Evolutionary conservation across 1,284 basidiomycete species (phyloP).

Genomic region (Peniophora sp.): DNA sequence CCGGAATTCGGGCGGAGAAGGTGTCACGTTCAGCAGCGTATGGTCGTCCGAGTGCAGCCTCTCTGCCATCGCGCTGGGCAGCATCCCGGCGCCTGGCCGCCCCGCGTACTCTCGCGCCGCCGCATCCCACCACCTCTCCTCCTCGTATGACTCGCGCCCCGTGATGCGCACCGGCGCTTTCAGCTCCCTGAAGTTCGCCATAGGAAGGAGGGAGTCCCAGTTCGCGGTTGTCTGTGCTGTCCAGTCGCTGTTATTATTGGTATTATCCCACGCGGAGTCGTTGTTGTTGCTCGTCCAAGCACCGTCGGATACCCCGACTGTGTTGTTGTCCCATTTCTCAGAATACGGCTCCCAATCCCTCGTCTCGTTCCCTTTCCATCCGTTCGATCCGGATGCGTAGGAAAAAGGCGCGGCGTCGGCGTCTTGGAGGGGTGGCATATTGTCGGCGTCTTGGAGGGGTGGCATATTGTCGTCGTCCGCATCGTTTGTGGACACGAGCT

Average conservation of each 20-base stretch:
- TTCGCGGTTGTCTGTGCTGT: no score
- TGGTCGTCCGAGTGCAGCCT: constrained; percentile 63
- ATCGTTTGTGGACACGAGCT: background rate
- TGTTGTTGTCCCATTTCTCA: background rate
- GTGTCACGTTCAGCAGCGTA: constrained; percentile 49
- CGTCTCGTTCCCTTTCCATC: background rate
- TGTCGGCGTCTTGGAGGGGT: background rate
- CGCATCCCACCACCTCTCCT: constrained; percentile 59
- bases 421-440: background rate
- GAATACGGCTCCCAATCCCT: background rate
- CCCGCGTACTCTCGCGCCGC: constrained; percentile 29
- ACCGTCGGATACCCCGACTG: background rate
- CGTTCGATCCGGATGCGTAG: no score
- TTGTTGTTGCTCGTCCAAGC: no score
- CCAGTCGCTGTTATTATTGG: no score
- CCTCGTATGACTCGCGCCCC: constrained; percentile 48
- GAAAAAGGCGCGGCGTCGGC: no score
- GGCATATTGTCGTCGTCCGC: background rate
- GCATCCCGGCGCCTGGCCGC: constrained; percentile 60
- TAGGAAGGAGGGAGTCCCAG: no score
- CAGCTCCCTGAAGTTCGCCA: no score
- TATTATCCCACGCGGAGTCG: no score
- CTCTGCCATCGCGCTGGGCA: constrained; percentile 59
- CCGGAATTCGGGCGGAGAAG: constrained; percentile 3
- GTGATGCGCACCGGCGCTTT: constrained; percentile 29